Base-by-base conservation (phyloP, 2,329 filamentous ascomycete genomes). In the Arachnomyces sp. region DNA sequence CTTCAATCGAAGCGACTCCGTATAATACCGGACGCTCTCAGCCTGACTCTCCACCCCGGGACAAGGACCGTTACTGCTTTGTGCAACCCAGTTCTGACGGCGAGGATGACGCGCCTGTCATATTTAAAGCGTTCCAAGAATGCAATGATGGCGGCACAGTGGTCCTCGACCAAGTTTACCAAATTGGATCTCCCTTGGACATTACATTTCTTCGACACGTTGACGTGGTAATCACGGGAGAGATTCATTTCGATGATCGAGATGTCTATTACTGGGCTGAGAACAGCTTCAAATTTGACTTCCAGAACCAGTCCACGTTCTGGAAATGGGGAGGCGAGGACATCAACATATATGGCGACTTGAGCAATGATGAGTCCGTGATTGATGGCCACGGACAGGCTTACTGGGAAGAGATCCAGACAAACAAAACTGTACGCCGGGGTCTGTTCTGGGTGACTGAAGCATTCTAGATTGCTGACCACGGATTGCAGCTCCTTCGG, bases 241-340 rank as follows among this genome's bases (percentile, higher is more conserved):
- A 70, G 15, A 68, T 83, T 14, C 65, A 73, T 41, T 84, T 84
- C 61, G 75, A 73, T 40, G 72, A 79, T 37, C 5, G 20, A 9
- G 77, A 85, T 53, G 79, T 78, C 2, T 71, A 76, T 48, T 84
- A 84, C 59, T 84, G 81, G 81, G 70, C 79, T 46, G 69, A 67
- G 7, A 71, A 82, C 51, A 68, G 71, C 31, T 84, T 83, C 67
- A 71, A 72, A 40, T 77, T 79, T 17, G 65, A 63, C 4, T 85
- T 76, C 61, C 81, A 84, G 50, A 82, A 82, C 46, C 72, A 74
- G 4, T 79, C 76, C 1, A 76, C 76, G 2, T 82, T 83, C 65
- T 83, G 79, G 68, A 72, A 78, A 53, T 69, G 81, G 29, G 79
- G 80, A 31, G 81, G 81, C 20, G 64, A 71, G 14, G 78, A 76